Conservation (phyloP, 2,329 filamentous ascomycete genomes). For the Alternaria ethzedia region DNA sequence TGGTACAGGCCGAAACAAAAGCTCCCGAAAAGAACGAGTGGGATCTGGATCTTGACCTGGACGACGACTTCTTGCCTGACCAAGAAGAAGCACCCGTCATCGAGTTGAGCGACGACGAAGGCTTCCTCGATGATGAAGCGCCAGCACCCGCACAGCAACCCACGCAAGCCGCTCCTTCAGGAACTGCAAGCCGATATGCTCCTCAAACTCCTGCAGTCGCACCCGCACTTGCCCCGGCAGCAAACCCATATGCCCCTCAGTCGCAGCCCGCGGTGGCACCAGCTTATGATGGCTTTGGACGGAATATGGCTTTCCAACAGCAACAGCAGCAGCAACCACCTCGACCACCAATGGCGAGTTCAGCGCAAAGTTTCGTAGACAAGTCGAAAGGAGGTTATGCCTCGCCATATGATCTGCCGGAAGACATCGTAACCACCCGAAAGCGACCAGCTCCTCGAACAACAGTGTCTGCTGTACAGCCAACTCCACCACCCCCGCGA, state of each 20-base stretch:
- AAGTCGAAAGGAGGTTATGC: slow-evolving; percentile 91
- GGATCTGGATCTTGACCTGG: slow-evolving; percentile 84
- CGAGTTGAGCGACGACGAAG: slow-evolving; percentile 84
- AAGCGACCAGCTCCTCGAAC: slow-evolving; percentile 56
- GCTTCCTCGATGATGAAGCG: slow-evolving; percentile 76
- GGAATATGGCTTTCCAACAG: slow-evolving; percentile 32
- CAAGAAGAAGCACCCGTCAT: slow-evolving; percentile 58
- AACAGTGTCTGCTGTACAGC: slow-evolving; percentile 42
- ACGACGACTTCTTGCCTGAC: slow-evolving; percentile 73
- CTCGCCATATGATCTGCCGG: slow-evolving; percentile 93
- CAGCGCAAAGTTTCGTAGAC: slow-evolving; percentile 80
- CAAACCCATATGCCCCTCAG: slow-evolving; percentile 59
- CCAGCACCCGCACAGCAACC: slow-evolving; percentile 34
- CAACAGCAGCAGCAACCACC: slow-evolving; percentile 46
- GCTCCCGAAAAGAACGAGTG: slow-evolving; percentile 70
- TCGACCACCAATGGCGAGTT: slow-evolving; percentile 59
- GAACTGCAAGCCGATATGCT: slow-evolving; percentile 44
- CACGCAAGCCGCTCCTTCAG: slow-evolving; percentile 21
- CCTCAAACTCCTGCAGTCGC: slow-evolving; percentile 38
- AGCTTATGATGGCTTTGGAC: slow-evolving; percentile 41
- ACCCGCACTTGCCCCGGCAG: slow-evolving; percentile 20
- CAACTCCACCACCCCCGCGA: slow-evolving; percentile 62
- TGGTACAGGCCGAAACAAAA: slow-evolving; percentile 20
- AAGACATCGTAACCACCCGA: slow-evolving; percentile 78
- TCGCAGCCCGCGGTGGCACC: slow-evolving; percentile 50